Conservation (phyloP, 139 green algal species). For the Eudorina sp. region DNA sequence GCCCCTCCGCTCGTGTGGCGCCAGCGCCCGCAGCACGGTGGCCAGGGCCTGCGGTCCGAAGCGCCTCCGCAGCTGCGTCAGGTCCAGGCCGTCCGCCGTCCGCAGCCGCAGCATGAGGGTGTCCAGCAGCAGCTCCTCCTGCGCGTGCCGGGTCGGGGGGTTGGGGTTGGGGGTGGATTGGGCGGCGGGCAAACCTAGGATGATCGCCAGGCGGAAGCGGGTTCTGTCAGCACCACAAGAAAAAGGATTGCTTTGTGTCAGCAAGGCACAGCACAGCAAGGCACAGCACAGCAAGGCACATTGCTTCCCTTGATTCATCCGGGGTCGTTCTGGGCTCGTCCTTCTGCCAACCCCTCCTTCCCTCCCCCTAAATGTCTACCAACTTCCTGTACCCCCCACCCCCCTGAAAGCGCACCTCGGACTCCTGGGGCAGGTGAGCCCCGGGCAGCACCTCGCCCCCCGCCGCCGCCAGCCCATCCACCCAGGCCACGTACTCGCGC, state of each 20-base stretch:
- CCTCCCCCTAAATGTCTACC: no score
- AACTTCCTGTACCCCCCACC: no score
- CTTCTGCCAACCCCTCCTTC: no score
- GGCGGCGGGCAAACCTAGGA: no score
- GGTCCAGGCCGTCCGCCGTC: slow-evolving; percentile 80
- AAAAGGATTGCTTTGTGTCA: no score
- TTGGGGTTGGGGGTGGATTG: neutral
- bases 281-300: no score
- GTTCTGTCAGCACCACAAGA: no score
- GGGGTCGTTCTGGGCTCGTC: no score
- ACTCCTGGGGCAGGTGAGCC: slow-evolving; percentile 17
- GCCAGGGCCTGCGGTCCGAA: slow-evolving; percentile 58
- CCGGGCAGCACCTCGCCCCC: slow-evolving; percentile 7
- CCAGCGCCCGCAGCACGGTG: slow-evolving; percentile 52
- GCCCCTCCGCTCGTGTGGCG: slow-evolving; percentile 51
- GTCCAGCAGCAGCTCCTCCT: slow-evolving; percentile 85
- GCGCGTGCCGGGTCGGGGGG: neutral
- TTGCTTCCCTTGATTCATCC: no score
- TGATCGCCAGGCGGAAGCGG: no score
- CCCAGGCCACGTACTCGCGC: slow-evolving; percentile 81
- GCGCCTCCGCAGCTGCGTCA: slow-evolving; percentile 55
- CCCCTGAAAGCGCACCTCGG: no score
- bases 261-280: no score
- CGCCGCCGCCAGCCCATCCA: slow-evolving; percentile 61
- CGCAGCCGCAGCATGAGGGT: slow-evolving; percentile 90